A percentile compares a stretch with the other conserved stretches of the same genome.
These are phyloP conservation scores for Biscogniauxia mediterranea DNA, from an alignment of 2,329 filamentous ascomycete species.

Conservation along the genomic window DNA sequence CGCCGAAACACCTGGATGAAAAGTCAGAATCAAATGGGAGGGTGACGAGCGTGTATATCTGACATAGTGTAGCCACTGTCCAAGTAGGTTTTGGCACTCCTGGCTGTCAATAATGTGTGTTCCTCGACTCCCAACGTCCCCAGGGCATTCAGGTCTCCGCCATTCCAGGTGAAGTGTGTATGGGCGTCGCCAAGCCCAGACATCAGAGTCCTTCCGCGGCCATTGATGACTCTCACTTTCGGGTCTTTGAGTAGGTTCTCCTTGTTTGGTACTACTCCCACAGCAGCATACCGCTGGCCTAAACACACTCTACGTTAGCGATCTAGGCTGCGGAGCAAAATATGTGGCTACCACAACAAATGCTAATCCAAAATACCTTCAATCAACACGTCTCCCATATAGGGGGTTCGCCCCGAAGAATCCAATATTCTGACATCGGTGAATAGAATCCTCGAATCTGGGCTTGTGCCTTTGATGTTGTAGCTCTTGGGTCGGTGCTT, in stretches of 20 bases:
- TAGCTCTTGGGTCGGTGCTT: background rate
- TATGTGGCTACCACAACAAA: background rate
- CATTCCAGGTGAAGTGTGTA: slow-evolving; percentile 49
- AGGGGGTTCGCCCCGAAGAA: slow-evolving; percentile 30
- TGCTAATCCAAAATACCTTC: slow-evolving; percentile 14
- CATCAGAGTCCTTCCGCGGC: slow-evolving; percentile 46
- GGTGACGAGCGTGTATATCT: background rate
- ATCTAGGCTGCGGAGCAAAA: background rate
- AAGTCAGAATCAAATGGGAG: background rate
- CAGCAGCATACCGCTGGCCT: slow-evolving; percentile 22
- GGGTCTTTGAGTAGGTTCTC: slow-evolving; percentile 34
- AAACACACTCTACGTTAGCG: background rate
- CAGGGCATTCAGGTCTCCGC: slow-evolving; percentile 37
- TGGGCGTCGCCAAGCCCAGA: slow-evolving; percentile 49
- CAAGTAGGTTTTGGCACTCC: slow-evolving; percentile 42
- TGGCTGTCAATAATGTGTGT: slow-evolving; percentile 44
- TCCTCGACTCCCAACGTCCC: slow-evolving; percentile 45
- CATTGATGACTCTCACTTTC: slow-evolving; percentile 37
- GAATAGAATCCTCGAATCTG: slow-evolving; percentile 26
- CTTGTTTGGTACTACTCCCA: slow-evolving; percentile 26
- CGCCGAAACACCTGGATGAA: slow-evolving; percentile 38
- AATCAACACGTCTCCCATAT: slow-evolving; percentile 31
- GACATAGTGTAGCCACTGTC: slow-evolving; percentile 50
- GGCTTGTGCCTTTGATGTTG: slow-evolving; percentile 1
- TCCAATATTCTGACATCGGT: slow-evolving; percentile 33